These are phyloP conservation scores for Cinchona pubescens DNA, from an alignment of 257 asterid species.

Conservation along the genomic window DNA sequence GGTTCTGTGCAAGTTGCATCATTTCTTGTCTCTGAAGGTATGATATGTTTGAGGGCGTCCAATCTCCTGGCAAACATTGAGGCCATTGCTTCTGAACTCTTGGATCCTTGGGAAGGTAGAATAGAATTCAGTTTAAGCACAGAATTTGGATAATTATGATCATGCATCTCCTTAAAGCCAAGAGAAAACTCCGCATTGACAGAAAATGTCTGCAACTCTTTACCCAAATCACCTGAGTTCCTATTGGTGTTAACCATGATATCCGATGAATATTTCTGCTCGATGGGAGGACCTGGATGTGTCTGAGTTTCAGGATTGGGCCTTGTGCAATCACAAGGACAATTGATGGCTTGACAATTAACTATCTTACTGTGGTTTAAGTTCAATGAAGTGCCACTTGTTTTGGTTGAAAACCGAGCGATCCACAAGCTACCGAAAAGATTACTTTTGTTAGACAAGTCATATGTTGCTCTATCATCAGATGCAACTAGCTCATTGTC, in stretches of 20 bases:
- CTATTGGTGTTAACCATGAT: slow-evolving; percentile 10
- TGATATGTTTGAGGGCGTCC: slow-evolving; percentile 54
- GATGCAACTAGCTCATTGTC: slow-evolving; percentile 19
- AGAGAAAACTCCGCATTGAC: slow-evolving; percentile 24
- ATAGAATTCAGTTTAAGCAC: slow-evolving; percentile 17
- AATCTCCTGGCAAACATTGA: slow-evolving; percentile 61
- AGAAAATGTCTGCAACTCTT: slow-evolving; percentile 23
- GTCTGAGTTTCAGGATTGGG: slow-evolving; percentile 20
- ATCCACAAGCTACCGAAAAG: slow-evolving; percentile 60
- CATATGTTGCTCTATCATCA: slow-evolving; percentile 20
- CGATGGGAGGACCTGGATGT: slow-evolving; percentile 19
- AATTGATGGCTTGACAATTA: slow-evolving; percentile 18
- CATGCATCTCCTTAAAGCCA: slow-evolving; percentile 21
- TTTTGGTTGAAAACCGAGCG: slow-evolving; percentile 46
- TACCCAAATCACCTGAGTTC: slow-evolving; percentile 20
- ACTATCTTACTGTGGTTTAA: slow-evolving; percentile 25
- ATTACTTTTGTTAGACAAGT: slow-evolving; percentile 32
- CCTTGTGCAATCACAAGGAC: slow-evolving; percentile 13
- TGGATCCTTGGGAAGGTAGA: slow-evolving; percentile 23
- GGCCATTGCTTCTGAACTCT: slow-evolving; percentile 51
- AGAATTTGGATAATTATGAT: slow-evolving; percentile 17
- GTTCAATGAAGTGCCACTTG: slow-evolving; percentile 13
- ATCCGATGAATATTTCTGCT: slow-evolving; percentile 24
- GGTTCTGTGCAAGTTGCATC: slow-evolving; percentile 18
- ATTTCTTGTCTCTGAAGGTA: slow-evolving; percentile 28